A percentile compares a stretch with the other conserved stretches of the same genome.
Conservation (phyloP, 192 early-diverging fungal species). For the Coemansia sp. region DNA sequence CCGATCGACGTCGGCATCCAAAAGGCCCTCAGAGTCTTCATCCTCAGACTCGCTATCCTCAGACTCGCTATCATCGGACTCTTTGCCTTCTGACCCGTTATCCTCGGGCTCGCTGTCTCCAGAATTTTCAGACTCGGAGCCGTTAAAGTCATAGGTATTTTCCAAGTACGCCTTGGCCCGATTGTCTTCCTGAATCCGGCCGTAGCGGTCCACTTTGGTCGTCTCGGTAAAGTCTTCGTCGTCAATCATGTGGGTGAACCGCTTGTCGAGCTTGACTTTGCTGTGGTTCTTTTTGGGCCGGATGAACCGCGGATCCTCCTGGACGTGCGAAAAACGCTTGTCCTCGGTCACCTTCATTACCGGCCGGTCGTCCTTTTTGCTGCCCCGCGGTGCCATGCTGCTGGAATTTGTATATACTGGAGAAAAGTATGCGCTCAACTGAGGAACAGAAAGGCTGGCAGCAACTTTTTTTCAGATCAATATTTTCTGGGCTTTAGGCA, state of each 20-base stretch:
- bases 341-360: conserved; percentile 57
- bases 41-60: conserved; percentile 19
- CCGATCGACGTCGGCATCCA: conserved; percentile 55
- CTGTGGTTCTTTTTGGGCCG: conserved; percentile 71
- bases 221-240: conserved; percentile 60
- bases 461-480: neutral
- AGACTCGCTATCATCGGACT: conserved; percentile 20
- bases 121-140: conserved; percentile 8
- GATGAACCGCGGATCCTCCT: conserved; percentile 76
- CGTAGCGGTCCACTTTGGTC: conserved; percentile 46
- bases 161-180: conserved; percentile 30
- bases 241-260: conserved; percentile 80
- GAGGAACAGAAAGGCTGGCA: no score
- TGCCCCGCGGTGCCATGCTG: conserved; percentile 34
- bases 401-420: neutral
- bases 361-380: conserved; percentile 11
- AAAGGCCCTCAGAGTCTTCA: conserved; percentile 8
- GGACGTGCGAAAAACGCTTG: conserved; percentile 72
- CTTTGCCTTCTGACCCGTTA: conserved; percentile 7
- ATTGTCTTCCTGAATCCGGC: conserved; percentile 27
- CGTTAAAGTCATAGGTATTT: conserved; percentile 56
- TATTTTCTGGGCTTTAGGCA: no score
- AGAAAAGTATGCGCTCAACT: conserved; percentile 2
- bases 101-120: conserved; percentile 1
- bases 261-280: conserved; percentile 85